Percentiles rank a stretch among this genome's conserved stretches.
Conservation (phyloP, 2,329 filamentous ascomycete genomes). For the Dactylellina sp. region DNA sequence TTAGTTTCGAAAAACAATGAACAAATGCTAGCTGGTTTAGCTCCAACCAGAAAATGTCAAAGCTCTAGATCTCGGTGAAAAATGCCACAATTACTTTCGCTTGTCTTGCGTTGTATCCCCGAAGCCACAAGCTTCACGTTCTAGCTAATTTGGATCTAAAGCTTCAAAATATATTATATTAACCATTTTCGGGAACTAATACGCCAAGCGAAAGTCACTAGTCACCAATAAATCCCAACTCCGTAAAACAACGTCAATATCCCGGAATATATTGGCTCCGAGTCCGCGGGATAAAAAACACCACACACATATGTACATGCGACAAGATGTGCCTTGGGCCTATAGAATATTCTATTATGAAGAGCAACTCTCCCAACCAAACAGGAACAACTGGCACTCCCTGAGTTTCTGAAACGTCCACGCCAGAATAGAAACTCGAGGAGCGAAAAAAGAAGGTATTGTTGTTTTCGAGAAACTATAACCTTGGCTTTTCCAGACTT, state of each 20-base stretch:
- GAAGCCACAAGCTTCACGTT: neutral
- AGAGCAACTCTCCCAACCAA: constrained; percentile 12
- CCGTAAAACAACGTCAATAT: constrained; percentile 46
- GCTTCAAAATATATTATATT: neutral
- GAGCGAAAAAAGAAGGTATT: constrained; percentile 7
- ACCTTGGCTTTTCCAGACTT: constrained; percentile 23
- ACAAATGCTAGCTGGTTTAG: neutral
- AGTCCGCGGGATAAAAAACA: constrained; percentile 35
- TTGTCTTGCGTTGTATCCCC: constrained; percentile 15
- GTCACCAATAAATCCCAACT: constrained; percentile 31
- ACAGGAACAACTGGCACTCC: constrained; percentile 17
- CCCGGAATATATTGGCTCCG: constrained; percentile 33
- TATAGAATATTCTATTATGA: constrained; percentile 15
- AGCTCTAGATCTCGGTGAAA: constrained; percentile 3
- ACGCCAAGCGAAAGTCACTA: constrained; percentile 1
- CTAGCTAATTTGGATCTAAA: constrained; percentile 9
- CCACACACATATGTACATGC: neutral
- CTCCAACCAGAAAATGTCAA: constrained; percentile 7
- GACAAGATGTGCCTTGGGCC: neutral
- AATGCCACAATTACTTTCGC: constrained; percentile 37
- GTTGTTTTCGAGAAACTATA: constrained; percentile 52
- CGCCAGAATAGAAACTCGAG: constrained; percentile 35
- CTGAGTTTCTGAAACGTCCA: neutral
- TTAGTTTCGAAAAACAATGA: neutral
- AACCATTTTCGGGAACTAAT: neutral